Percentiles rank a stretch among this genome's conserved stretches.
These are phyloP conservation scores for Hypsizygus marmoreus DNA, from an alignment of 768 basidiomycete genomes.

Conservation along the genomic window DNA sequence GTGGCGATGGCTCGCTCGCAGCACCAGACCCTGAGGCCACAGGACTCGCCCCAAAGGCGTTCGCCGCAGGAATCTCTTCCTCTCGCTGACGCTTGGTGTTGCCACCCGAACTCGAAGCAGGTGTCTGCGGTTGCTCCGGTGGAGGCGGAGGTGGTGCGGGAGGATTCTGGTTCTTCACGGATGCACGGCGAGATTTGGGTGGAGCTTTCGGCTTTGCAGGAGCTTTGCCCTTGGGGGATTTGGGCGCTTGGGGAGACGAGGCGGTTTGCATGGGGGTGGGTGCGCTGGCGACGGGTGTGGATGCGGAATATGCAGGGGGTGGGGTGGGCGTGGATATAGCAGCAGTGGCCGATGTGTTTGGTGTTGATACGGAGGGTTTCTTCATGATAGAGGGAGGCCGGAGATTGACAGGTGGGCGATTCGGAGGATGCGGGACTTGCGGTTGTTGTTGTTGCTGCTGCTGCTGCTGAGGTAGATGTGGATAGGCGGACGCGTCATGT, in stretches of 20 bases:
- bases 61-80: slow-evolving; percentile 52
- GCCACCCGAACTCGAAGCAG: slow-evolving; percentile 21
- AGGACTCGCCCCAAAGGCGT: slow-evolving; percentile 29
- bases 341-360: slow-evolving; percentile 18
- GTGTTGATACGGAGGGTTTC: slow-evolving; percentile 25
- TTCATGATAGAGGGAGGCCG: slow-evolving; percentile 30
- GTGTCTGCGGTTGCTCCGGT: slow-evolving; percentile 21
- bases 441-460: no score
- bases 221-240: slow-evolving; percentile 67
- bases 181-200: slow-evolving; percentile 34
- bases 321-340: slow-evolving; percentile 45
- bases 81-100: slow-evolving; percentile 53
- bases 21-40: slow-evolving; percentile 28
- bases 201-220: slow-evolving; percentile 47
- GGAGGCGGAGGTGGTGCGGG: slow-evolving; percentile 23
- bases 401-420: slow-evolving; percentile 14
- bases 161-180: slow-evolving; percentile 32
- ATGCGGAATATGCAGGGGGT: slow-evolving; percentile 39
- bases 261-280: slow-evolving; percentile 55
- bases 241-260: slow-evolving; percentile 66
- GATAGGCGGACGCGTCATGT: slow-evolving; percentile 22
- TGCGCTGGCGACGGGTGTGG: slow-evolving; percentile 45
- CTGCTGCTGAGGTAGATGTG: slow-evolving; percentile 20
- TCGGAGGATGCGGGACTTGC: slow-evolving; percentile 18
- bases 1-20: slow-evolving; percentile 60